Evolutionary conservation across 768 basidiomycete species (phyloP), one percentile per base, ranked within the genome.

Genomic region (Albatrellus ellisii): DNA sequence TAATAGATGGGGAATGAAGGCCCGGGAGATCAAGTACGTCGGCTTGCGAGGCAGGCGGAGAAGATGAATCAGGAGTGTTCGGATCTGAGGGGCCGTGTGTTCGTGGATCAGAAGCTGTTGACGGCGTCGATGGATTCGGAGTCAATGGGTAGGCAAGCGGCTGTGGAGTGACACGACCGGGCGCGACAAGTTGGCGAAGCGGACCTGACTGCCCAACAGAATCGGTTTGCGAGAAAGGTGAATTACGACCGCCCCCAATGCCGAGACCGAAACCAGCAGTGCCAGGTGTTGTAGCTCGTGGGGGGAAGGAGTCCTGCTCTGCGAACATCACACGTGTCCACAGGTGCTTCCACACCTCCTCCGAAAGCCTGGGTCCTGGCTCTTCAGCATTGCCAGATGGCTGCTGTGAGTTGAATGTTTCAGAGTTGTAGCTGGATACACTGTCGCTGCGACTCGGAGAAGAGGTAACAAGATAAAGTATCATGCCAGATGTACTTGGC

Each of bases 321-420:
- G 65, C 62, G 48, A 67, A 75, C 22, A 77, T 48, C 18, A 83
- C 79, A 35, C 81, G 72, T 33, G 65, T 62, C 88, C 90, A 94
- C n/a, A 92, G 67, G 52, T 79, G 72, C 54, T 69, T 77, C 90
- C 90, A 92, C 36, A 88, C 79, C 31, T 84, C 83, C 45, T 92
- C 87, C 29, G 85, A 84, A 25, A 94, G 65, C 35, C 85, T 67
- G 10, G 90, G 90, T 10, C 90, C 90, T 26, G 74, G 76, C 46
- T 77, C 71, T 29, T 68, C 65, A 45, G 59, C 55, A 4, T 66
- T 61, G 41, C 62, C 56, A 6, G 7, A n/a, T 12, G 36, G 25
- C 24, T 42, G 37, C 15, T 34, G 36, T 25, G 32, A 9, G n/a
- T 42, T 27, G n/a, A n/a, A n/a, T n/a, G n/a, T n/a, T n/a, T n/a